These are phyloP conservation scores for Chytridiales sp. DNA, from an alignment of 371 early-diverging fungal species.

Conservation along the genomic window DNA sequence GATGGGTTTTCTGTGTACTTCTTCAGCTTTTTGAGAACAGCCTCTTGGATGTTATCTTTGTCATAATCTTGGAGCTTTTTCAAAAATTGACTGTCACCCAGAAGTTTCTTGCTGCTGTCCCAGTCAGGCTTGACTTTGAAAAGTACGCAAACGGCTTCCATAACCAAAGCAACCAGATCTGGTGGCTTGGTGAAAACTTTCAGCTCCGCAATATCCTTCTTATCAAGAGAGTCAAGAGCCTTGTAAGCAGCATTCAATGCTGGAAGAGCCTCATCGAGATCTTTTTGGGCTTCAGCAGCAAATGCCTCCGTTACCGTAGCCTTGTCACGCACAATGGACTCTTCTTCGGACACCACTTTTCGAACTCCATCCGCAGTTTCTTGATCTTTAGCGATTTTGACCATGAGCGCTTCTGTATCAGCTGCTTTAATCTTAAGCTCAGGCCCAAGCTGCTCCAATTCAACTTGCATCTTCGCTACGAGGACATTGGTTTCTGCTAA, in stretches of 20 bases:
- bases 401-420: conserved; percentile 46
- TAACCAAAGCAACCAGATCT: conserved; percentile 46
- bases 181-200: conserved; percentile 54
- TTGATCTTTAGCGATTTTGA: conserved; percentile 51
- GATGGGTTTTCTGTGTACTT: conserved; percentile 44
- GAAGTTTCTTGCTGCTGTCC: conserved; percentile 48
- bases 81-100: conserved; percentile 48
- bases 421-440: conserved; percentile 42
- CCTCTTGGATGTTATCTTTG: conserved; percentile 46
- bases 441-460: conserved; percentile 43
- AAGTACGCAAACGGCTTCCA: conserved; percentile 52
- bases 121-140: conserved; percentile 52
- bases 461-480: conserved; percentile 52
- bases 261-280: conserved; percentile 50
- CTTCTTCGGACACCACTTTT: conserved; percentile 48
- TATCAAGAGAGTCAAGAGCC: conserved; percentile 49
- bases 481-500: conserved; percentile 48
- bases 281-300: conserved; percentile 45
- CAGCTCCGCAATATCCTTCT: conserved; percentile 53
- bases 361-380: conserved; percentile 46
- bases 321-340: conserved; percentile 42
- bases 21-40: conserved; percentile 41
- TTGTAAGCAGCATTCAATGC: conserved; percentile 49
- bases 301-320: conserved; percentile 45
- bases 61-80: conserved; percentile 47